Evolutionary conservation across 2,329 filamentous ascomycete genomes (phyloP).

Genomic region (Pseudogymnoascus sp.): DNA sequence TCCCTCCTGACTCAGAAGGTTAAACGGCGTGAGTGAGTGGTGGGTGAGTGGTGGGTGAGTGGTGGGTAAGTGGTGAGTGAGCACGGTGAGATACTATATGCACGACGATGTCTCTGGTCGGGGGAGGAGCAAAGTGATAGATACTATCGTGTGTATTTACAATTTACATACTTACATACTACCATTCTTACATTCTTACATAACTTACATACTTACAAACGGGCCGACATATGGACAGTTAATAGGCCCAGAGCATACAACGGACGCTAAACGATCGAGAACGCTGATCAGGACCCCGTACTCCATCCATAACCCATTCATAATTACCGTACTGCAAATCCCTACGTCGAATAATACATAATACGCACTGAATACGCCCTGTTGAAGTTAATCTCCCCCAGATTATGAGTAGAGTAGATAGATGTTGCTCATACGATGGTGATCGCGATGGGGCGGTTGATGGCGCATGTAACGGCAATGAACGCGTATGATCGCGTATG

Average conservation of each 20-base stretch:
- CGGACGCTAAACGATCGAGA: background rate
- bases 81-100: background rate
- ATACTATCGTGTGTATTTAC: background rate
- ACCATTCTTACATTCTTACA: too few species aligned
- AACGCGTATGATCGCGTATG: background rate
- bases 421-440: background rate
- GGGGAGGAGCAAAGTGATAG: background rate
- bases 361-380: background rate
- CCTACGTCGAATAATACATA: too few species aligned
- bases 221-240: background rate
- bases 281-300: background rate
- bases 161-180: background rate
- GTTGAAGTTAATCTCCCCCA: background rate
- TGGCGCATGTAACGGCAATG: background rate
- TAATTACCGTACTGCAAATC: background rate
- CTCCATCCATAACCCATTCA: background rate
- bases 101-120: background rate
- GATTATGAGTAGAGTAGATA: background rate
- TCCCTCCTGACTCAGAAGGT: slow-evolving; percentile 8
- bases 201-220: background rate
- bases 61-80: background rate
- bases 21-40: background rate
- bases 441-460: background rate
- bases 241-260: background rate
- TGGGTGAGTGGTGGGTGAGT: background rate